Percentiles rank a stretch among this genome's conserved stretches.
phyloP scores from a whole-genome alignment of 2,329 filamentous ascomycete genomes.

The Zymoseptoria tritici region DNA sequence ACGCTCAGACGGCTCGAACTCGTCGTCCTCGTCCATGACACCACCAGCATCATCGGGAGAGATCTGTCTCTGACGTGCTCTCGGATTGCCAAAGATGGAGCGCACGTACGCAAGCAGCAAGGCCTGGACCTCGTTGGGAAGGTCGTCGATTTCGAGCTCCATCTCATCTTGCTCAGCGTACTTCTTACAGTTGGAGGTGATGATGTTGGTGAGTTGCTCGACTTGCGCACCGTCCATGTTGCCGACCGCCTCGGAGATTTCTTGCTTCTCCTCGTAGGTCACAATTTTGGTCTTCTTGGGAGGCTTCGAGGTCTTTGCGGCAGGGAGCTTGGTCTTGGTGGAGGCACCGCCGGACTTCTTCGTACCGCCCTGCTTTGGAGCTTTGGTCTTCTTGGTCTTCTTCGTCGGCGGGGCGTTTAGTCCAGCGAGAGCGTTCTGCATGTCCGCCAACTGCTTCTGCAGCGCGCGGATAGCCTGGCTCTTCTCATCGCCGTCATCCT shows the following conservation, averaged over 20 bases:
- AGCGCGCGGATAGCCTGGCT: slow-evolving; percentile 58
- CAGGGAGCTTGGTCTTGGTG: slow-evolving; percentile 1
- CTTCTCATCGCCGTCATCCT: slow-evolving; percentile 34
- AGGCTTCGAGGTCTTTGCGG: slow-evolving; percentile 37
- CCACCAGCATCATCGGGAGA: slow-evolving; percentile 31
- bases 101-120: slow-evolving; percentile 50
- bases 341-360: slow-evolving; percentile 11
- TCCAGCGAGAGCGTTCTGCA: slow-evolving; percentile 36
- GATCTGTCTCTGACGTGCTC: slow-evolving; percentile 15
- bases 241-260: slow-evolving; percentile 55
- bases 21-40: slow-evolving; percentile 37
- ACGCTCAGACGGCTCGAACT: slow-evolving; percentile 37
- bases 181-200: slow-evolving; percentile 73
- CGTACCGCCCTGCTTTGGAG: slow-evolving; percentile 14
- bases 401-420: slow-evolving; percentile 38
- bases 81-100: slow-evolving; percentile 33
- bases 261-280: slow-evolving; percentile 75
- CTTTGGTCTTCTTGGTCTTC: slow-evolving; percentile 32
- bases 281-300: slow-evolving; percentile 58
- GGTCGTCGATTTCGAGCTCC: slow-evolving; percentile 58
- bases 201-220: slow-evolving; percentile 75
- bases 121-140: slow-evolving; percentile 47
- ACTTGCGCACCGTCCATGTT: slow-evolving; percentile 72
- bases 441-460: slow-evolving; percentile 55
- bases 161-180: slow-evolving; percentile 54